Evolutionary conservation across 1,139 yeast genomes (phyloP), one percentile per base, ranked within the genome.

Genomic region (Lodderomyces margitis): DNA sequence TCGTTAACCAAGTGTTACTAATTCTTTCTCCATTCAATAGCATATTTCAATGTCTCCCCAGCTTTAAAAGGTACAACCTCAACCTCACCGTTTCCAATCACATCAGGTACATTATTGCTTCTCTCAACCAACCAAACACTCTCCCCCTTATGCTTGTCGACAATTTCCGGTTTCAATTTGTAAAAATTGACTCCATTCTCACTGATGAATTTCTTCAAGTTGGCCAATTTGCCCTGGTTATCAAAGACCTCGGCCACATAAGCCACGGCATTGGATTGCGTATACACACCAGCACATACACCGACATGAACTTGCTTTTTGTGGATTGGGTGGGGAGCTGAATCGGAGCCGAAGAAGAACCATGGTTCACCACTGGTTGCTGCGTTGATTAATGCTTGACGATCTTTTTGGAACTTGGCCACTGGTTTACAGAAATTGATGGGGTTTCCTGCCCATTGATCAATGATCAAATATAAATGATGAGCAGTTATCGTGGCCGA

Each of bases 401-500:
- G 79, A 58, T 92, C 98, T 23, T 69, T 73, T 21, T 98, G 97
- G 32, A 91, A 70, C 61, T 92, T 92, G 27, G 98, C 98, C 37
- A 92, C 98, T 7, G 98, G 99, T 62, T 94, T 92, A 71, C 99
- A 92, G 65, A 83, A 92, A 57, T 92, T 88, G 56, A 88, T 79
- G 32, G 98, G 91, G 58, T 89, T 86, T 3, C 98, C 98, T 4
- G 97, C 97, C 97, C 98, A 94, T 50, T 81, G 82, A 61, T 94
- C 98, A 41, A 94, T 81, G 3, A 95, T 91, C 44, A 92, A 70
- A 44, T 77, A 86, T 47, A 92, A 72, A 60, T 92, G 99, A 60
- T 92, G 99, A 4, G 97, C 98, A 9, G 98, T 92, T 49, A 92
- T 87, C 2, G 97, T 82, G 1, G 96, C 98, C 17, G 92, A 91